Conservation (phyloP, 2,329 filamentous ascomycete genomes). For the Blumeriella jaapii region DNA sequence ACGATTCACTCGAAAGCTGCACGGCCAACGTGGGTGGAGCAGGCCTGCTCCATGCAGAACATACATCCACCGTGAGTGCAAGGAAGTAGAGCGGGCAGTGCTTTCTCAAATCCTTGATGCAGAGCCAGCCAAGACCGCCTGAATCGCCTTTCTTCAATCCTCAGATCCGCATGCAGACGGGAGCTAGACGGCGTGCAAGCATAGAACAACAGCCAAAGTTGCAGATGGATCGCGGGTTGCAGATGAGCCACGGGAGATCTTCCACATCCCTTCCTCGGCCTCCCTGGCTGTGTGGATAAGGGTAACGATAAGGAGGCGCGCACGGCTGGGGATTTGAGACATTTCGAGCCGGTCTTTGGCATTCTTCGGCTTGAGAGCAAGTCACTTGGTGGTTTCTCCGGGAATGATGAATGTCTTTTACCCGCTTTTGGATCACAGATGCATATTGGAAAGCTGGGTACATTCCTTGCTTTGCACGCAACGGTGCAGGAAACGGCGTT, state of each 20-base stretch:
- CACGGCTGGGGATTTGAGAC: background rate
- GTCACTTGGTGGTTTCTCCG: conserved; percentile 2
- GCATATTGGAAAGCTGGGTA: background rate
- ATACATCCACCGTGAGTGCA: conserved; percentile 7
- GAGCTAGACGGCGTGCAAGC: conserved; percentile 5
- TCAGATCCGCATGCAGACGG: conserved; percentile 5
- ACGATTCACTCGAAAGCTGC: too few species aligned
- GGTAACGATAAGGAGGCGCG: background rate
- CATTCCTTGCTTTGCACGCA: conserved; percentile 1
- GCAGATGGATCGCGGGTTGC: conserved; percentile 2
- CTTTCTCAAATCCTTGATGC: too few species aligned
- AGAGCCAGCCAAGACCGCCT: too few species aligned
- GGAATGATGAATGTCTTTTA: background rate
- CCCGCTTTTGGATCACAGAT: conserved; percentile 2
- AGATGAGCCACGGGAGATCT: conserved; percentile 10
- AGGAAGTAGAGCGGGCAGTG: background rate
- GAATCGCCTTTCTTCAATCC: background rate
- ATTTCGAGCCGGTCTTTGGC: conserved; percentile 1
- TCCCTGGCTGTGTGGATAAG: background rate
- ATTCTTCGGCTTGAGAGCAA: conserved; percentile 1
- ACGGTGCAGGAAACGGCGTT: background rate
- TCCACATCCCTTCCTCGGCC: conserved; percentile 4
- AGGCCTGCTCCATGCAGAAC: conserved; percentile 11
- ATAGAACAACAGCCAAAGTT: background rate
- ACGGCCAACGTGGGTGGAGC: too few species aligned